A percentile compares a stretch with the other conserved stretches of the same genome.
These are phyloP conservation scores for Udeniomyces megalosporus DNA, from an alignment of 768 basidiomycete species.

Conservation along the genomic window DNA sequence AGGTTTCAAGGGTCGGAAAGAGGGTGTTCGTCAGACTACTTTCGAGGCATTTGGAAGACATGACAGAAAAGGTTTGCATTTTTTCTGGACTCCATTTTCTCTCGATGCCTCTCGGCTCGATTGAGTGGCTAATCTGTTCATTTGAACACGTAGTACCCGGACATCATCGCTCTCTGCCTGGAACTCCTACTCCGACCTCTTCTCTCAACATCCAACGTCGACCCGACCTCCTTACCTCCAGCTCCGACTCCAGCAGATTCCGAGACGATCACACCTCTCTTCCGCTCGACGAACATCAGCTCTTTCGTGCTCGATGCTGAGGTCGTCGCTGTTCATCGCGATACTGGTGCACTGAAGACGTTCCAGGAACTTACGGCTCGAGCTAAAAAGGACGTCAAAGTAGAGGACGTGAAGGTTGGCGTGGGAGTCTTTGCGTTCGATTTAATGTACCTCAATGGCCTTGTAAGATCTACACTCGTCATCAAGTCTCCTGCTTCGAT, in stretches of 20 bases:
- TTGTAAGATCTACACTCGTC: slow-evolving; percentile 36
- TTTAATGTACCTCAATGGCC: slow-evolving; percentile 65
- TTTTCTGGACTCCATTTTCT: too few species aligned
- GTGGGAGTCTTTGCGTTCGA: slow-evolving; percentile 83
- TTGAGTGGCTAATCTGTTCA: not conserved
- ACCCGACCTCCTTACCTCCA: not conserved
- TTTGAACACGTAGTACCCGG: slow-evolving; percentile 49
- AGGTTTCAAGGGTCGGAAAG: not conserved
- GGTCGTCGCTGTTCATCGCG: slow-evolving; percentile 63
- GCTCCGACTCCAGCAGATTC: not conserved
- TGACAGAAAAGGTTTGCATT: slow-evolving; percentile 12
- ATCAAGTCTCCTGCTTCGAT: not conserved
- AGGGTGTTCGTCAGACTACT: slow-evolving; percentile 45
- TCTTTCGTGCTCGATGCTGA: slow-evolving; percentile 76
- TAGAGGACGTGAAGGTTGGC: slow-evolving; percentile 55
- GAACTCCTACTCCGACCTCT: slow-evolving; percentile 32
- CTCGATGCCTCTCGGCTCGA: not conserved
- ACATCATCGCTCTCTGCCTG: slow-evolving; percentile 47
- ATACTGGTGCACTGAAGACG: slow-evolving; percentile 43
- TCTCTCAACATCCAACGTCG: not conserved
- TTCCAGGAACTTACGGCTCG: slow-evolving; percentile 80
- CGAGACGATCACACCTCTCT: not conserved
- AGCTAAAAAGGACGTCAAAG: slow-evolving; percentile 62
- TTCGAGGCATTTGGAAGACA: slow-evolving; percentile 18
- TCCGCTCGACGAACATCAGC: slow-evolving; percentile 23